phyloP scores from a whole-genome alignment of 2,329 filamentous ascomycete genomes.

The Trichoderma hamatum region DNA sequence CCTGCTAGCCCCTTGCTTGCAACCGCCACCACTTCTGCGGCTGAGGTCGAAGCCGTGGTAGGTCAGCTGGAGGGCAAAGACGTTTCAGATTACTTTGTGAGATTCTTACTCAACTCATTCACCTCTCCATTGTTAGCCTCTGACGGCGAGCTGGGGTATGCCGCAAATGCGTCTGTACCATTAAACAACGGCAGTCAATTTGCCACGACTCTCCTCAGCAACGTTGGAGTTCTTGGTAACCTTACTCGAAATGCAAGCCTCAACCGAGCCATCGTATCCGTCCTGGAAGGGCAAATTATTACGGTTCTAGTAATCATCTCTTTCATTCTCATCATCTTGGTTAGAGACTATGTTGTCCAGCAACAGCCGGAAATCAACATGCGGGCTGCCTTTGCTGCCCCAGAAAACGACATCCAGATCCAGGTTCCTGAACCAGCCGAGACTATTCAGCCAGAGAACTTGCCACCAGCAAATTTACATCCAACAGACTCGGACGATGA shows the following conservation, averaged over 20 bases:
- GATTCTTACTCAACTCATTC: slow-evolving; percentile 37
- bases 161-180: slow-evolving; percentile 1
- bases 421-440: slow-evolving; percentile 31
- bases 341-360: slow-evolving; percentile 96
- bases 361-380: slow-evolving; percentile 93
- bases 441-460: slow-evolving; percentile 20
- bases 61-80: slow-evolving; percentile 38
- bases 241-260: slow-evolving; percentile 70
- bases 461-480: slow-evolving; percentile 29
- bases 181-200: slow-evolving; percentile 7
- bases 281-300: slow-evolving; percentile 91
- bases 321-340: slow-evolving; percentile 96
- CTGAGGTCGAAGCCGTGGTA: slow-evolving; percentile 38
- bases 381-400: slow-evolving; percentile 64
- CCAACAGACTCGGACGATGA: slow-evolving; percentile 42
- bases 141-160: background rate
- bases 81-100: slow-evolving; percentile 40
- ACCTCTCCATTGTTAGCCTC: slow-evolving; percentile 34
- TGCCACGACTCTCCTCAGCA: slow-evolving; percentile 54
- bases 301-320: slow-evolving; percentile 88
- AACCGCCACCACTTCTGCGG: slow-evolving; percentile 39
- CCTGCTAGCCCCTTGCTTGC: slow-evolving; percentile 43
- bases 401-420: slow-evolving; percentile 37
- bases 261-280: slow-evolving; percentile 79
- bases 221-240: slow-evolving; percentile 59